A percentile compares a stretch with the other conserved stretches of the same genome.
Conservation (phyloP, 208 protist species). For the Wallacemonas sp. region DNA sequence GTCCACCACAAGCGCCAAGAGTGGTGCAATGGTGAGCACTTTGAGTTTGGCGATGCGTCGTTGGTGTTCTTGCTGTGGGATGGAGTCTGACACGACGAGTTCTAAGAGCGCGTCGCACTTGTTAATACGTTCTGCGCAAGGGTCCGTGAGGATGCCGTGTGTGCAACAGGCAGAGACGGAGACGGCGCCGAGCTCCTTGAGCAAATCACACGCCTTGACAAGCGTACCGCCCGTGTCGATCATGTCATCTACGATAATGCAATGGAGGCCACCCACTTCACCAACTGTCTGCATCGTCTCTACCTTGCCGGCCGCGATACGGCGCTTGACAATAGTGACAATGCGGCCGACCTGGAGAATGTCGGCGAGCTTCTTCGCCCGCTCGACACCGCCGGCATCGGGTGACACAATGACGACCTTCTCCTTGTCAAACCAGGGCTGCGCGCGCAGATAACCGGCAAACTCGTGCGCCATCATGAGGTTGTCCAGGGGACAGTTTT, state of each 20-base stretch:
- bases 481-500: constrained; percentile 93
- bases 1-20: constrained; percentile 81
- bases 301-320: constrained; percentile 76
- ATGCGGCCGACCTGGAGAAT: constrained; percentile 86
- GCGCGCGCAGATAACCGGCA: constrained; percentile 59
- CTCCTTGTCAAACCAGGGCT: constrained; percentile 75
- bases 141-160: constrained; percentile 93
- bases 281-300: constrained; percentile 94
- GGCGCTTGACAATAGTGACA: constrained; percentile 95
- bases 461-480: constrained; percentile 86
- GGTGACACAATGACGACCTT: constrained; percentile 94
- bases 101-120: constrained; percentile 81
- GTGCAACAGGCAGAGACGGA: constrained; percentile 93
- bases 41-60: constrained; percentile 77
- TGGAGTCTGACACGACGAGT: constrained; percentile 93
- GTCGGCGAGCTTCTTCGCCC: constrained; percentile 90
- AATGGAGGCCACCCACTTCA: constrained; percentile 91
- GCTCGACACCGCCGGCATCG: constrained; percentile 94
- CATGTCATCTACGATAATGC: constrained; percentile 97
- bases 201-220: constrained; percentile 88
- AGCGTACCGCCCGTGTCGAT: constrained; percentile 96
- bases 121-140: constrained; percentile 88
- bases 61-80: constrained; percentile 88
- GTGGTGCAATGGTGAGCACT: constrained; percentile 87
- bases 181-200: constrained; percentile 91